phyloP scores from a whole-genome alignment of 139 green algal genomes.

The Coccomyxa sp. region DNA sequence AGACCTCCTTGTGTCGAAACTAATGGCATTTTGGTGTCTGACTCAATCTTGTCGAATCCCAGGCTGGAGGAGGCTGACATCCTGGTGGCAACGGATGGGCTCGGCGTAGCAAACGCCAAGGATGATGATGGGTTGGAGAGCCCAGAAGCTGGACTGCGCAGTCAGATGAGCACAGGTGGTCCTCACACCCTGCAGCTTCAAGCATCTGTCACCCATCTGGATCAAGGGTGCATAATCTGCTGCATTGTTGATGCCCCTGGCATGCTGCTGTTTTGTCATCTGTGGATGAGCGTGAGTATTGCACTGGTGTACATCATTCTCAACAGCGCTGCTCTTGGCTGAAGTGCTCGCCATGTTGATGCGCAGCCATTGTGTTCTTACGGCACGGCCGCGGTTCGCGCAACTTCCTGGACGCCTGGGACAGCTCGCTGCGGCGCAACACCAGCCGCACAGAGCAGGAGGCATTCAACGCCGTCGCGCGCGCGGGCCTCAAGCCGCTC shows the following conservation, averaged over 20 bases:
- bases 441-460: background rate
- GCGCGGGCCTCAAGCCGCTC: background rate
- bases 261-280: background rate
- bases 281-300: background rate
- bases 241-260: background rate
- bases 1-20: no score
- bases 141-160: background rate
- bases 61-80: background rate
- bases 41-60: background rate
- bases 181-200: background rate
- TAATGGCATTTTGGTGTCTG: no score
- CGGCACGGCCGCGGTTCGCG: background rate
- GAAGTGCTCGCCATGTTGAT: background rate
- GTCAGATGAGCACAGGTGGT: background rate
- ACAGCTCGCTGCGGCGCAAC: background rate
- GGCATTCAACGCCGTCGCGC: background rate
- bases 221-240: no score
- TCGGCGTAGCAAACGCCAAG: background rate
- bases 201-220: no score
- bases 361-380: background rate
- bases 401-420: background rate
- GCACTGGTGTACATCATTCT: background rate
- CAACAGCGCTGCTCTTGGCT: background rate
- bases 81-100: conserved; percentile 2
- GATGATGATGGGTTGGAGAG: background rate